Evolutionary conservation across 371 early-diverging fungal genomes (phyloP), one percentile per base, ranked within the genome.

Genomic region (Capniomyces stellatus): DNA sequence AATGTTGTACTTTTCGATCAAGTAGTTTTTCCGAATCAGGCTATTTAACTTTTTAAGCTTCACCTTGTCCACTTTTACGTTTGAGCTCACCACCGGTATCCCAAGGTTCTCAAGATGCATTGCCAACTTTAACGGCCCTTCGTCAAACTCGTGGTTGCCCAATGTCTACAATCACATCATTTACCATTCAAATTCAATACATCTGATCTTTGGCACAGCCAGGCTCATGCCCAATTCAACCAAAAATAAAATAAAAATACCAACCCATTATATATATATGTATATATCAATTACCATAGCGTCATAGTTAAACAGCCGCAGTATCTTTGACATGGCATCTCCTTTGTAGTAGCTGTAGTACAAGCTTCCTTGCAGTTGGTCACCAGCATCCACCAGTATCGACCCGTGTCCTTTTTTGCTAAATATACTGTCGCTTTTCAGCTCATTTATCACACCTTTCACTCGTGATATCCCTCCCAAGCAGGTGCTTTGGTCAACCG

Each of bases 111-210:
- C 56, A 62, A 77, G 55, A 54, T 73, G 80, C 6, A 48, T 52
- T 4, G 67, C 74, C 30, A 81, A 56, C 54, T 71, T 64, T 6
- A 60, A 64, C 1, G 75, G 72, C 0, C 84, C 84, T 23, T 69
- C 66, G 62, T 85, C 85, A 52, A 81, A 81, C 61, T 79, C 81
- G 52, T 79, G 81, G 64, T 85, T 84, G 39, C 85, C 85, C 52
- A 83, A 66, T 18, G 75, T 58, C 51, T 51, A 51, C 29, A 23
- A n/a, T 4, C 21, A 44, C 21, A 19, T 4, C 21, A 8, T 13
- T 40, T 40, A 40, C 13, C 21, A 8, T 12, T 44, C 12, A 44
- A 27, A 44, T n/a, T n/a, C n/a, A n/a, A n/a, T n/a, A n/a, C n/a
- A n/a, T n/a, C n/a, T n/a, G n/a, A n/a, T n/a, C n/a, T n/a, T n/a